Evolutionary conservation across 768 basidiomycete species (phyloP).

Genomic region (Psilocybe azurescens): DNA sequence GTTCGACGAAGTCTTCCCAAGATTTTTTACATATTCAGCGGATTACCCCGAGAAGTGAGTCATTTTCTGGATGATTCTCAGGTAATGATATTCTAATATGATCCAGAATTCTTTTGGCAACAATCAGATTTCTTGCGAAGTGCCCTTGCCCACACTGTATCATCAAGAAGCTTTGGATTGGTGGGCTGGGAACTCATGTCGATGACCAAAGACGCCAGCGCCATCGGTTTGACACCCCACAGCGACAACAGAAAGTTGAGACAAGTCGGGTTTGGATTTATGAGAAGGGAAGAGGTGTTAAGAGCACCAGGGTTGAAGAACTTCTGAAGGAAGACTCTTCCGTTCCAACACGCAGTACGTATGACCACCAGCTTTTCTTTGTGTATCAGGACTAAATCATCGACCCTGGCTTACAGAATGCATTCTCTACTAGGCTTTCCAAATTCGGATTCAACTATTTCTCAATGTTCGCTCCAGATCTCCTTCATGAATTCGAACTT

Average conservation of each 20-base stretch:
- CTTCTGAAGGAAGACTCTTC: constrained; percentile 22
- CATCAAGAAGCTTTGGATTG: constrained; percentile 17
- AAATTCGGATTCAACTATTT: constrained; percentile 28
- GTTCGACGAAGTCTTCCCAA: constrained; percentile 31
- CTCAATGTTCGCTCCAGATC: constrained; percentile 31
- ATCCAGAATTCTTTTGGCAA: constrained; percentile 15
- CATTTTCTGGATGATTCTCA: background rate
- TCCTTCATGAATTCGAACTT: constrained; percentile 43
- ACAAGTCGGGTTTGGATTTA: constrained; percentile 30
- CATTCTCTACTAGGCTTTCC: constrained; percentile 26
- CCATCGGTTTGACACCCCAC: constrained; percentile 10
- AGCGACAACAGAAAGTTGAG: constrained; percentile 14
- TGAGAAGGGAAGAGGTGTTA: constrained; percentile 20
- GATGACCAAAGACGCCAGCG: constrained; percentile 12
- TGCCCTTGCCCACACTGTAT: constrained; percentile 17
- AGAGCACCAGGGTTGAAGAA: constrained; percentile 23
- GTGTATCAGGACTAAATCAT: no score
- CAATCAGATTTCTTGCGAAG: constrained; percentile 2
- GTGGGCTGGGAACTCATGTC: constrained; percentile 27
- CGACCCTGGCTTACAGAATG: no score
- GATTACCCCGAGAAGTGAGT: constrained; percentile 43
- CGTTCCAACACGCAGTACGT: constrained; percentile 34
- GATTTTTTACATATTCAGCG: constrained; percentile 39
- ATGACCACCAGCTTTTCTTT: no score
- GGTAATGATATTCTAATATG: background rate